A percentile compares a stretch with the other conserved stretches of the same genome.
phyloP scores from a whole-genome alignment of 768 basidiomycete genomes.

The Leccinellum rugosiceps region DNA sequence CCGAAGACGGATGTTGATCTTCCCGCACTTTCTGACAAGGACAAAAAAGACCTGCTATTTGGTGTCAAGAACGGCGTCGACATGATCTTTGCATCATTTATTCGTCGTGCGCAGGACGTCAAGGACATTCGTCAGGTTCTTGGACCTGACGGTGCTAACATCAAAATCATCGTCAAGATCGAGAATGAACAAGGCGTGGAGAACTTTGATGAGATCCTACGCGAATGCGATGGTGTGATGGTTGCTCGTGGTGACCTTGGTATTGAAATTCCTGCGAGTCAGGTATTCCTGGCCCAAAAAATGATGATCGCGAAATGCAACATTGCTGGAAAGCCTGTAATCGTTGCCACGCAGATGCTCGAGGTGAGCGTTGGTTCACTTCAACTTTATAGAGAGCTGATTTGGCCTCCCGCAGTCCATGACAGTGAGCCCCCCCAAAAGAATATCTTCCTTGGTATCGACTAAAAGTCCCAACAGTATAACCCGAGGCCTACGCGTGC shows the following conservation, averaged over 20 bases:
- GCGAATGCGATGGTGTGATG: conserved; percentile 97
- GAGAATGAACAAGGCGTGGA: conserved; percentile 99
- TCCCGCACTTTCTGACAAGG: conserved; percentile 95
- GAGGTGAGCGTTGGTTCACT: conserved; percentile 53
- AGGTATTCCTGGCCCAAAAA: conserved; percentile 99
- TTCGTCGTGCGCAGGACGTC: conserved; percentile 93
- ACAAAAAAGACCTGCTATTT: conserved; percentile 91
- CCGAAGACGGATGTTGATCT: conserved; percentile 98
- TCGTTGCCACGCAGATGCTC: conserved; percentile 99
- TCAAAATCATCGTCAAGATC: conserved; percentile 99
- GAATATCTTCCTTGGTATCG: neutral
- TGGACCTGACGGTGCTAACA: conserved; percentile 90
- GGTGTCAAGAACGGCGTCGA: conserved; percentile 98
- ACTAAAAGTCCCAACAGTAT: conserved; percentile 52
- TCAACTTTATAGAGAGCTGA: conserved; percentile 8
- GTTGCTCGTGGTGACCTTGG: conserved; percentile 99
- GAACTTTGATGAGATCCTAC: conserved; percentile 98
- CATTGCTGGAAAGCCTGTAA: conserved; percentile 95
- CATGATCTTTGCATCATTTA: conserved; percentile 99
- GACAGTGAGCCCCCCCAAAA: conserved; percentile 60
- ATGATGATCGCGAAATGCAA: conserved; percentile 99
- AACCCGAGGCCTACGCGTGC: conserved; percentile 99
- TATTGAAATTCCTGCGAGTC: conserved; percentile 99
- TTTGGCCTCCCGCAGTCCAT: conserved; percentile 60
- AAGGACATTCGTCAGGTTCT: conserved; percentile 89